phyloP scores from a whole-genome alignment of 2,329 filamentous ascomycete genomes.

The Polychaeton citri region DNA sequence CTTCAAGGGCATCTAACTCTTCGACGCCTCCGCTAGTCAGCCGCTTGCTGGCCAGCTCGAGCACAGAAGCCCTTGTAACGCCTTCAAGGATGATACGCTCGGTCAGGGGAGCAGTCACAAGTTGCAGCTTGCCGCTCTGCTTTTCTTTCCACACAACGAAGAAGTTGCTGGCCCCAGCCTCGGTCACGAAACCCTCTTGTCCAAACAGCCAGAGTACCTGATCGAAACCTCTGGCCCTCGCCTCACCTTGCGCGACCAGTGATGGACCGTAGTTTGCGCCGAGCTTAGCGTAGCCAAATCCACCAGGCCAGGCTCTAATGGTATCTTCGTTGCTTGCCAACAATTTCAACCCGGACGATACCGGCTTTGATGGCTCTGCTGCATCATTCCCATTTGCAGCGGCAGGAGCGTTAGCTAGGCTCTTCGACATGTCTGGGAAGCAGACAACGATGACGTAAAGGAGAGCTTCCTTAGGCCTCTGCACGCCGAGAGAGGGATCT shows the following conservation, averaged over 20 bases:
- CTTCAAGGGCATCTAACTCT: conserved; percentile 38
- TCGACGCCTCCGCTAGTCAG: conserved; percentile 26
- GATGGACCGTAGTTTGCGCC: conserved; percentile 88
- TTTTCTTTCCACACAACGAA: conserved; percentile 66
- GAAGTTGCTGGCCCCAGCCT: conserved; percentile 87
- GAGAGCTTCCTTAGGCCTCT: conserved; percentile 67
- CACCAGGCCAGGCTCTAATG: conserved; percentile 84
- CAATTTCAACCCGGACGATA: conserved; percentile 43
- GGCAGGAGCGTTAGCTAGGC: conserved; percentile 16
- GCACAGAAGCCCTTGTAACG: conserved; percentile 68
- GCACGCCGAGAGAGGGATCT: conserved; percentile 66
- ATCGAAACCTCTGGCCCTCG: conserved; percentile 59
- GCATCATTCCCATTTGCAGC: conserved; percentile 16
- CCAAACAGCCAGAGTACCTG: conserved; percentile 95
- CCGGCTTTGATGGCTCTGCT: conserved; percentile 10
- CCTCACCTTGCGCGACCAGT: conserved; percentile 64
- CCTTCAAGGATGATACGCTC: conserved; percentile 78
- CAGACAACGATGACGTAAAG: conserved; percentile 61
- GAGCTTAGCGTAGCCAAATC: conserved; percentile 83
- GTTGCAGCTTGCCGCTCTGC: conserved; percentile 46
- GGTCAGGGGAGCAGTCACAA: conserved; percentile 73
- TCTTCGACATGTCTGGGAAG: conserved; percentile 31
- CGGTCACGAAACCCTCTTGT: conserved; percentile 62
- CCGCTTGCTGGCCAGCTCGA: conserved; percentile 57
- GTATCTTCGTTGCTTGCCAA: conserved; percentile 70